Conservation (phyloP, 108 stramenopile genomes). For the Fragilaria crotonensis region DNA sequence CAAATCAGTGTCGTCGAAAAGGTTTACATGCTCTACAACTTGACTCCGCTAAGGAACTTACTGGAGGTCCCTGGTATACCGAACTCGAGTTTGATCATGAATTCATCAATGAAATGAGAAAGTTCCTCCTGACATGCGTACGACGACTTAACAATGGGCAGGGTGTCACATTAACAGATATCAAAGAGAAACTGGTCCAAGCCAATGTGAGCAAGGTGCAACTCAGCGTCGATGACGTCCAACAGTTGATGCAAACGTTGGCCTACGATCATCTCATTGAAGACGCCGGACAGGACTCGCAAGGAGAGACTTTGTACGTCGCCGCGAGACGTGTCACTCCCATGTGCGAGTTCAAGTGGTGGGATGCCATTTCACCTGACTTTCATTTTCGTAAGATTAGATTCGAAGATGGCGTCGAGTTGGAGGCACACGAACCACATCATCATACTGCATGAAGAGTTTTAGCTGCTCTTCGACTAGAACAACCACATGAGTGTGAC, state of each 20-base stretch:
- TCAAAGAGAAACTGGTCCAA: slow-evolving; percentile 64
- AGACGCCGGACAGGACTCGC: slow-evolving; percentile 29
- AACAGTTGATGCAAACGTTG: slow-evolving; percentile 85
- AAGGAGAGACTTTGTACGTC: slow-evolving; percentile 48
- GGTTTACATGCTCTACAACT: slow-evolving; percentile 94
- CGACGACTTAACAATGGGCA: slow-evolving; percentile 49
- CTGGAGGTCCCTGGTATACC: slow-evolving; percentile 97
- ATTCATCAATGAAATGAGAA: slow-evolving; percentile 88
- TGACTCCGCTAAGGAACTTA: slow-evolving; percentile 93
- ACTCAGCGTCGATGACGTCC: slow-evolving; percentile 80
- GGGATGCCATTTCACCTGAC: slow-evolving; percentile 69
- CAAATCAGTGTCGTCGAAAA: slow-evolving; percentile 95
- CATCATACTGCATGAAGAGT: slow-evolving; percentile 63
- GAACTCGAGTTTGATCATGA: slow-evolving; percentile 97
- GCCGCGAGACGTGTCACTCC: slow-evolving; percentile 50
- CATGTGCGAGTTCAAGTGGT: slow-evolving; percentile 77
- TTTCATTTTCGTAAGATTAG: slow-evolving; percentile 71
- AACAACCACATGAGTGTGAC: no score
- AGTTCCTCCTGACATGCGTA: slow-evolving; percentile 71
- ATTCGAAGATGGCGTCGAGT: slow-evolving; percentile 77
- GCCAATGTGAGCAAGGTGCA: slow-evolving; percentile 80
- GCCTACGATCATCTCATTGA: slow-evolving; percentile 78
- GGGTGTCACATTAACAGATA: slow-evolving; percentile 58
- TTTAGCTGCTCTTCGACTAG: no score
- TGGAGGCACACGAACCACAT: slow-evolving; percentile 76